phyloP scores from a whole-genome alignment of 345 rosid species.

The Eucalyptus decipiens region DNA sequence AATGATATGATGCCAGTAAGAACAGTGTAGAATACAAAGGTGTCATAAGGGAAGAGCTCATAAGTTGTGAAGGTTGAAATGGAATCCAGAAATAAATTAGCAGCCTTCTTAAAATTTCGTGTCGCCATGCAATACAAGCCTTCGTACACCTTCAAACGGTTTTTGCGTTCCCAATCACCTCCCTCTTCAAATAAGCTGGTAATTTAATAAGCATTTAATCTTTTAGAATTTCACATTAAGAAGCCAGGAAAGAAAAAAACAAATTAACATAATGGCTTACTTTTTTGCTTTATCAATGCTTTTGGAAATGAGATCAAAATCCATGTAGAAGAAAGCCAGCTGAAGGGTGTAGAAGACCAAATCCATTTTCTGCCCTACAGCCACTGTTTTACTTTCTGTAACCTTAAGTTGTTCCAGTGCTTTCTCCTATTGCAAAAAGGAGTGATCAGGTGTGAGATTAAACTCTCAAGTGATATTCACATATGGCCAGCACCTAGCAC shows the following conservation, averaged over 20 bases:
- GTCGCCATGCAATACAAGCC: slow-evolving; percentile 93
- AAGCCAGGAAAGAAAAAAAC: background rate
- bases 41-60: slow-evolving; percentile 91
- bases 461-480: background rate
- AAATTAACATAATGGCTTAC: slow-evolving; percentile 17
- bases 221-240: background rate
- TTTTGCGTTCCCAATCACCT: slow-evolving; percentile 99
- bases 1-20: slow-evolving; percentile 88
- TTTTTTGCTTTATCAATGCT: slow-evolving; percentile 97
- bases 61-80: slow-evolving; percentile 98
- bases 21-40: slow-evolving; percentile 93
- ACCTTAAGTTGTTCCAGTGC: slow-evolving; percentile 89
- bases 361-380: slow-evolving; percentile 98
- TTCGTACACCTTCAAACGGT: slow-evolving; percentile 92
- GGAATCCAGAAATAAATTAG: slow-evolving; percentile 83
- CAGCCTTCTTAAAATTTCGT: slow-evolving; percentile 84
- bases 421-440: slow-evolving; percentile 39
- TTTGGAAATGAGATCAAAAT: slow-evolving; percentile 85
- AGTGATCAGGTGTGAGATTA: background rate
- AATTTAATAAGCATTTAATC: background rate
- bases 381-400: slow-evolving; percentile 97
- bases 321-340: slow-evolving; percentile 89
- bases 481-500: background rate
- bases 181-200: slow-evolving; percentile 97
- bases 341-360: slow-evolving; percentile 84